A percentile compares a stretch with the other conserved stretches of the same genome.
Conservation (phyloP, 106 monocot species). For the Iris macrosiphon region DNA sequence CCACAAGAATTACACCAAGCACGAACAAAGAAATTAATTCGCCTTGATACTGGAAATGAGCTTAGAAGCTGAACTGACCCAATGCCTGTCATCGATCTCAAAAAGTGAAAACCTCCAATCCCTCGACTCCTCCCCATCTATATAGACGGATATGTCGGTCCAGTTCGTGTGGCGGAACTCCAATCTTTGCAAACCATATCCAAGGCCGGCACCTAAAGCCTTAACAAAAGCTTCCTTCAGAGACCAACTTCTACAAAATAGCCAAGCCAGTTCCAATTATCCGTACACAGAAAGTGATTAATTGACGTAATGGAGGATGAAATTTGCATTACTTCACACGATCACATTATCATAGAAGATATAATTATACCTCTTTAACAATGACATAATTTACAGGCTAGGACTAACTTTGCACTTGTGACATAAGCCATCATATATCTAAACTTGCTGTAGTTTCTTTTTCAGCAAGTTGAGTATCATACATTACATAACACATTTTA, state of each 20-base stretch:
- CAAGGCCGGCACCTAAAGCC: slow-evolving; percentile 66
- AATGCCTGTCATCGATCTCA: slow-evolving; percentile 50
- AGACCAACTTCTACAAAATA: slow-evolving; percentile 66
- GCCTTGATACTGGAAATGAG: background rate
- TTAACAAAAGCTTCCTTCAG: slow-evolving; percentile 91
- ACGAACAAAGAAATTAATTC: background rate
- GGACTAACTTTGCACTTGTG: too few species aligned
- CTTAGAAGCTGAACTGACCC: slow-evolving; percentile 26
- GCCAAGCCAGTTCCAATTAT: background rate
- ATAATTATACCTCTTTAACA: too few species aligned
- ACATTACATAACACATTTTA: too few species aligned
- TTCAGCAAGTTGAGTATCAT: too few species aligned
- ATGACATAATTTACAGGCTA: too few species aligned
- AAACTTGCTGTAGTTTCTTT: too few species aligned
- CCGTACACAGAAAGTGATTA: background rate
- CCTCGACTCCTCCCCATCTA: slow-evolving; percentile 56
- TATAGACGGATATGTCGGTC: slow-evolving; percentile 45
- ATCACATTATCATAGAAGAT: background rate
- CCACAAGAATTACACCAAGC: background rate
- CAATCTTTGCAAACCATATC: slow-evolving; percentile 58
- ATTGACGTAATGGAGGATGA: background rate
- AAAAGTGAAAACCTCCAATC: slow-evolving; percentile 65
- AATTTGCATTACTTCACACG: background rate
- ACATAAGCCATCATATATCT: too few species aligned
- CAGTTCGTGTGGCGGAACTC: slow-evolving; percentile 67